These are phyloP conservation scores for Euptelea pleiosperma DNA, from an alignment of 164 flowering plant species.

Conservation along the genomic window DNA sequence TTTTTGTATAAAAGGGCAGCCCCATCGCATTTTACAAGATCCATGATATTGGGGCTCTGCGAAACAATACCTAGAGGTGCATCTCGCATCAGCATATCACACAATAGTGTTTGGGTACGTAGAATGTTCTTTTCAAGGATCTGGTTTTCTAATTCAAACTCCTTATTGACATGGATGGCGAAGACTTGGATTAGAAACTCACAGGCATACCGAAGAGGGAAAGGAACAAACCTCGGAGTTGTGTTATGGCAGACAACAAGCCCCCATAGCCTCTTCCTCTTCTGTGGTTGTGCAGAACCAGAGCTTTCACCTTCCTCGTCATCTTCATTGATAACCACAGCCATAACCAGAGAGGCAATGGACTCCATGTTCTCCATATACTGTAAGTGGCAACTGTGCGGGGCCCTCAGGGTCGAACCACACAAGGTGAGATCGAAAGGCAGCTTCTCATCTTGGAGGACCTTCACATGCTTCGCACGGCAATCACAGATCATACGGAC, in stretches of 20 bases:
- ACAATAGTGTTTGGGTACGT: conserved; percentile 84
- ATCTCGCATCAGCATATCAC: conserved; percentile 93
- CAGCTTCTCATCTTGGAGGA: conserved; percentile 79
- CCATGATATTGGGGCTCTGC: conserved; percentile 85
- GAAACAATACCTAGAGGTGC: conserved; percentile 87
- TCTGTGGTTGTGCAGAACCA: conserved; percentile 39
- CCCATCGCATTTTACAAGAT: conserved; percentile 92
- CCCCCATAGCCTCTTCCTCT: conserved; percentile 94
- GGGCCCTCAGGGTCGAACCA: conserved; percentile 87
- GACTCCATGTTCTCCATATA: conserved; percentile 92
- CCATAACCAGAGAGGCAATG: conserved; percentile 88
- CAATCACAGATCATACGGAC: conserved; percentile 89
- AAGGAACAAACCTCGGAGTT: conserved; percentile 90
- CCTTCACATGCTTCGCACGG: conserved; percentile 62
- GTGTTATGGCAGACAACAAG: conserved; percentile 90
- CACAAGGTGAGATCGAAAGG: conserved; percentile 74
- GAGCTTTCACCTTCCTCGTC: conserved; percentile 51
- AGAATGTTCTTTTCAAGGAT: conserved; percentile 79
- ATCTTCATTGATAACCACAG: conserved; percentile 77
- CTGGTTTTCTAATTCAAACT: conserved; percentile 77
- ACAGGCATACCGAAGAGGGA: conserved; percentile 94
- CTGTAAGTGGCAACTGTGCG: conserved; percentile 85
- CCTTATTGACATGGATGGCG: conserved; percentile 88
- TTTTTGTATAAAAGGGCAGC: conserved; percentile 74
- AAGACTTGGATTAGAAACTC: conserved; percentile 95